These are phyloP conservation scores for Naumovozyma baii DNA, from an alignment of 805 yeast species.

Conservation along the genomic window DNA sequence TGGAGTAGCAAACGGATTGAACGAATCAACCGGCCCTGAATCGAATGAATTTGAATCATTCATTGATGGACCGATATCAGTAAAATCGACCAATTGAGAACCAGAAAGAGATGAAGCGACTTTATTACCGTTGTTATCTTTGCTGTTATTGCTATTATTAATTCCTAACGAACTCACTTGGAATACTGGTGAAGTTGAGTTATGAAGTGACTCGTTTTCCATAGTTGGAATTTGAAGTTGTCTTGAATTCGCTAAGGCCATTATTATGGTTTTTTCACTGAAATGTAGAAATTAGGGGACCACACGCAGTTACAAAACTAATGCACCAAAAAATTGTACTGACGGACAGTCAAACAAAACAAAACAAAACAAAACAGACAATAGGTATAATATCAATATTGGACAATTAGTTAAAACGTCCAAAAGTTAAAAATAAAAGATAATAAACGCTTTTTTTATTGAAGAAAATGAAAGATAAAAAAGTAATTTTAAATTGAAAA, in stretches of 20 bases:
- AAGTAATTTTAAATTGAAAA: too few species aligned
- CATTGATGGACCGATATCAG: slow-evolving; percentile 15
- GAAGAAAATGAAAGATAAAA: too few species aligned
- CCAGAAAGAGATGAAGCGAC: slow-evolving; percentile 6
- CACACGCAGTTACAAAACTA: too few species aligned
- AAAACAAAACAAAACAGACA: background rate
- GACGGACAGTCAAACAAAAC: background rate
- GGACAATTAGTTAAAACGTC: background rate
- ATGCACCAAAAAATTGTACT: background rate
- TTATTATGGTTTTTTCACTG: slow-evolving; percentile 15
- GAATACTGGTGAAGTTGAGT: slow-evolving; percentile 27
- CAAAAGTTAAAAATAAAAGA: background rate
- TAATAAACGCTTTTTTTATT: too few species aligned
- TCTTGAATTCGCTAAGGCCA: slow-evolving; percentile 64
- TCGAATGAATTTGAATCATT: background rate
- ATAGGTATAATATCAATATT: background rate
- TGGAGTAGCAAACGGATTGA: background rate
- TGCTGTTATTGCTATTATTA: slow-evolving; percentile 4
- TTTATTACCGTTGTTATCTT: background rate
- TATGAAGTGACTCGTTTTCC: slow-evolving; percentile 28
- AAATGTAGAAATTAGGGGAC: too few species aligned
- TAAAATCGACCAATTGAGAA: slow-evolving; percentile 11
- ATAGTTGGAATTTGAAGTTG: slow-evolving; percentile 44
- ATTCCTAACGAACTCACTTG: slow-evolving; percentile 23
- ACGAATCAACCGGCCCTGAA: background rate